phyloP scores from a whole-genome alignment of 2,329 filamentous ascomycete genomes.

The Cladosporium sp. region DNA sequence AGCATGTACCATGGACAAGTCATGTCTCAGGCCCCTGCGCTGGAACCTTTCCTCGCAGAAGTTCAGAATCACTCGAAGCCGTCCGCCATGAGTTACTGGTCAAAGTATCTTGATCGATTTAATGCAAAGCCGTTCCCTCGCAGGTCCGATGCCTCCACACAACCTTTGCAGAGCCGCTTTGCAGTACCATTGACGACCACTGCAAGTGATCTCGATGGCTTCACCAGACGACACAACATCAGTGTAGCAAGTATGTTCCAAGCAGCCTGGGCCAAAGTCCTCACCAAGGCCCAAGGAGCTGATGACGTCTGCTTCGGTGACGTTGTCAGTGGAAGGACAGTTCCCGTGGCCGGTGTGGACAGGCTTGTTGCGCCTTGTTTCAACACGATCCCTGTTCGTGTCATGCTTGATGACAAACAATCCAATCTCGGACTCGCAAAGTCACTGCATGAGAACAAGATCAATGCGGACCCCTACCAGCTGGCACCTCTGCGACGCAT shows the following conservation, averaged over 20 bases:
- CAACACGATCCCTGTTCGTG: constrained; percentile 75
- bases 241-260: constrained; percentile 65
- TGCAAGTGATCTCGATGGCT: constrained; percentile 41
- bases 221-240: constrained; percentile 51
- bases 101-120: constrained; percentile 50
- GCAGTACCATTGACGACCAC: background rate
- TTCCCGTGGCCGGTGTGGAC: constrained; percentile 63
- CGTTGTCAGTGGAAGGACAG: constrained; percentile 72
- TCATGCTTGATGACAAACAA: constrained; percentile 45
- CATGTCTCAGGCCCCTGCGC: constrained; percentile 51
- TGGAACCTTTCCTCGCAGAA: constrained; percentile 60
- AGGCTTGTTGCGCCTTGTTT: constrained; percentile 83
- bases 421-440: constrained; percentile 57
- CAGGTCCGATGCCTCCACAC: background rate
- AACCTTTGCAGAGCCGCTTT: constrained; percentile 11
- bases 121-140: constrained; percentile 40
- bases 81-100: constrained; percentile 64
- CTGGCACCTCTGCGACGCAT: constrained; percentile 71
- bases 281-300: constrained; percentile 53
- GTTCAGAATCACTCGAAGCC: constrained; percentile 49
- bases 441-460: constrained; percentile 58
- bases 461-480: constrained; percentile 62
- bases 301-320: constrained; percentile 82
- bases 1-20: constrained; percentile 44
- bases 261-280: constrained; percentile 64